Base-by-base conservation (phyloP, 1,284 basidiomycete genomes). In the Schizophyllum amplum region DNA sequence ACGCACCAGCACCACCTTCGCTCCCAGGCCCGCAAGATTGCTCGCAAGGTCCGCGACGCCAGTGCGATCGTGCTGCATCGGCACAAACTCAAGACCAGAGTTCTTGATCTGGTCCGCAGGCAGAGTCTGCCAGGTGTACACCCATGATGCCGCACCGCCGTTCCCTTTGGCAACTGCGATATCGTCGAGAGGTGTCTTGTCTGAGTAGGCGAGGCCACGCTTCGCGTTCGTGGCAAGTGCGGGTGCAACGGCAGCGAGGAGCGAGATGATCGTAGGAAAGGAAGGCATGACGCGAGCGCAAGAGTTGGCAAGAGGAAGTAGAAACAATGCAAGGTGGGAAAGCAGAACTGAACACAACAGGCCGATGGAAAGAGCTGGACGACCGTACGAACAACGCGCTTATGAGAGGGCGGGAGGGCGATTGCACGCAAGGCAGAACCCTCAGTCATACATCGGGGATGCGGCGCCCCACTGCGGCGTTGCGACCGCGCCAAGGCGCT, bases 81-180 rank as follows among this genome's bases (percentile, higher is more conserved):
- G 77, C 23, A 79, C 66, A 58, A 75, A 79, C 21, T 73, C 68
- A 54, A 79, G 68, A 26, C 71, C 71, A 1, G 75, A 75, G 23
- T 70, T 65, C 1, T 69, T 71, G 25, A 79, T 63, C 58, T 75
- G 73, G n/a, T 62, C 64, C 20, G 76, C 71, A 5, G 73, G 72
- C 25, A 68, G 63, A 50, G 69, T 71, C 4, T 69, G 70, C 77
- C 77, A 79, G 62, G 78, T 73, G 60, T 79, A 79, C 53, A 73
- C 68, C 77, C 77, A 79, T 2, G 33, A 42, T 17, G 33, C 33
- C 33, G 33, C 33, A 17, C 33, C 33, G 17, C 17, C 17, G 33
- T 42, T 17, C 13, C 11, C 33, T 17, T 9, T 42, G 13, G 33
- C 33, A 42, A 17, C 33, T 17, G 11, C 17, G 33, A 42, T 42